Conservation (phyloP, 78 protist species). For the Bodo saltans region DNA sequence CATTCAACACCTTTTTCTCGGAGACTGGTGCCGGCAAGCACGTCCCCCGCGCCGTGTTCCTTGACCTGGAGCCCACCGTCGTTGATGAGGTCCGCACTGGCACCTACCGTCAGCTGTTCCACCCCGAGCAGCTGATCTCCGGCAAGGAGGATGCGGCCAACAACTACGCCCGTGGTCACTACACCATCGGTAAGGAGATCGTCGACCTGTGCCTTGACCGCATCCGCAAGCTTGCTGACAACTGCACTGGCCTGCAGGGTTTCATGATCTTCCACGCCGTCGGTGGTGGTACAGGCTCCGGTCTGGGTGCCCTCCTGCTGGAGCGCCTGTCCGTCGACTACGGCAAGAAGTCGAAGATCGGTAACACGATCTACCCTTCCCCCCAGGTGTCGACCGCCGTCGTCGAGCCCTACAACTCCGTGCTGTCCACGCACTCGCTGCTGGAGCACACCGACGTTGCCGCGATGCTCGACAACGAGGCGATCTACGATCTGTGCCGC, state of each 20-base stretch:
- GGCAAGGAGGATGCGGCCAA: constrained; percentile 99
- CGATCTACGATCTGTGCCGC: constrained; percentile 97
- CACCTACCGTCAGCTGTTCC: constrained; percentile 90
- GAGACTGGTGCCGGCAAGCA: constrained; percentile 79
- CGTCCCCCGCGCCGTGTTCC: constrained; percentile 88
- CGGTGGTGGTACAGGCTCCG: constrained; percentile 99
- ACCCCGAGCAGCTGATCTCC: constrained; percentile 95
- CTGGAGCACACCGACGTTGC: constrained; percentile 96
- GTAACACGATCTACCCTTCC: constrained; percentile 89
- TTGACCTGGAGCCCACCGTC: constrained; percentile 94
- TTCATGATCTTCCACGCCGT: constrained; percentile 90
- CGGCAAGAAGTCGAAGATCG: constrained; percentile 97
- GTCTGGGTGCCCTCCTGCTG: constrained; percentile 91
- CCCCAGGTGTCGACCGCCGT: constrained; percentile 95
- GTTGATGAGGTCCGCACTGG: constrained; percentile 93
- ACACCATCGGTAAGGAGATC: constrained; percentile 95
- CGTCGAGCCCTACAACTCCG: constrained; percentile 99
- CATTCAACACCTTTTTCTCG: constrained; percentile 90
- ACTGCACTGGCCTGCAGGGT: constrained; percentile 97
- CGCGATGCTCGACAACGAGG: constrained; percentile 90
- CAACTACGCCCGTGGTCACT: constrained; percentile 99
- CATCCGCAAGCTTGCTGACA: constrained; percentile 95
- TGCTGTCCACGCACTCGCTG: constrained; percentile 90
- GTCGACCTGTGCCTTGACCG: constrained; percentile 86
- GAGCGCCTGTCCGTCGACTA: constrained; percentile 95